Evolutionary conservation across 345 rosid species (phyloP).

Genomic region (Lepidium sativum): DNA sequence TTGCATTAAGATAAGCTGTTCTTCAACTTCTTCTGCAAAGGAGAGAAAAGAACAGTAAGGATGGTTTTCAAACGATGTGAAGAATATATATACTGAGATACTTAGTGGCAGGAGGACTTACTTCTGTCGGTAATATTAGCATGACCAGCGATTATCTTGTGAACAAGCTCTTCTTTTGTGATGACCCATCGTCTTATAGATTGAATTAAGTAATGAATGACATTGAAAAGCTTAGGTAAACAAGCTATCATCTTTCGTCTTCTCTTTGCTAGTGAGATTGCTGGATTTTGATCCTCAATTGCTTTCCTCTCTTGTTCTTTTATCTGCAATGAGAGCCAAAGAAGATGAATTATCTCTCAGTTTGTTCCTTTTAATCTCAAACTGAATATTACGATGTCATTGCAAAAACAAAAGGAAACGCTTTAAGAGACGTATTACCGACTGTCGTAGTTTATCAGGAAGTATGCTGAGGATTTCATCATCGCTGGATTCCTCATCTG

Average conservation of each 20-base stretch:
- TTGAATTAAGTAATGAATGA: slow-evolving; percentile 53
- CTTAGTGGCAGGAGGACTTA: slow-evolving; percentile 21
- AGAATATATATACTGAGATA: background rate
- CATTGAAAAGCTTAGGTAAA: slow-evolving; percentile 68
- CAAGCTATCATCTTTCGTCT: slow-evolving; percentile 48
- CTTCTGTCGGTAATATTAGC: slow-evolving; percentile 58
- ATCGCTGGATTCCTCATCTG: slow-evolving; percentile 30
- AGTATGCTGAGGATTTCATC: slow-evolving; percentile 48
- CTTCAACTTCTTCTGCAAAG: slow-evolving; percentile 69
- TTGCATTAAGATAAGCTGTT: slow-evolving; percentile 52
- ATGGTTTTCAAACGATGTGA: background rate
- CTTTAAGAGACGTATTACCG: too few relatives aligned
- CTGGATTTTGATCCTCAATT: slow-evolving; percentile 57
- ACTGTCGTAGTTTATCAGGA: slow-evolving; percentile 40
- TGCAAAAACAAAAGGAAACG: too few relatives aligned
- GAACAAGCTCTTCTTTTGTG: slow-evolving; percentile 66
- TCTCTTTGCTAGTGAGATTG: slow-evolving; percentile 68
- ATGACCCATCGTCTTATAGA: slow-evolving; percentile 55
- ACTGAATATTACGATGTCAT: too few relatives aligned
- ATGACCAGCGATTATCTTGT: slow-evolving; percentile 50
- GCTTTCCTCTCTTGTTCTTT: slow-evolving; percentile 55
- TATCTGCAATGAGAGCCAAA: slow-evolving; percentile 39
- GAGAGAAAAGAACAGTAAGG: background rate
- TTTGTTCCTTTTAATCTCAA: background rate
- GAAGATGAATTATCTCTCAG: background rate